phyloP scores from a whole-genome alignment of 306 rosid species.

The Sicyos edulis region DNA sequence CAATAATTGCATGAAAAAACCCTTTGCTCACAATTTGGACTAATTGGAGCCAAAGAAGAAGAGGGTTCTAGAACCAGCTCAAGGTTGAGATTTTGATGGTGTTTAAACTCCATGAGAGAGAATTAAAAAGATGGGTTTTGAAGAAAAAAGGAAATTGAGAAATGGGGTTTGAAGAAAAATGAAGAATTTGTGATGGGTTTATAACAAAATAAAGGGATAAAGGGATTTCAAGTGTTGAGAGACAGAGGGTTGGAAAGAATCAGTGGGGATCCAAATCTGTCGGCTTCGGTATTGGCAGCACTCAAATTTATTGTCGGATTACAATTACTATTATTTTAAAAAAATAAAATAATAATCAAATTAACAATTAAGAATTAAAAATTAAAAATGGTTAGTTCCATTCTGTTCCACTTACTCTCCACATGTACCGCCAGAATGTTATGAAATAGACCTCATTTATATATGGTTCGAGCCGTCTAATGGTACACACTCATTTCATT shows the following conservation, averaged over 20 bases:
- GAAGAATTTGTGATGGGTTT: constrained; percentile 20
- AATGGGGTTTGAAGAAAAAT: constrained; percentile 5
- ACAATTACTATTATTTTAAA: neutral
- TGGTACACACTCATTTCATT: too few relatives aligned
- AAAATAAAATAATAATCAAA: too few relatives aligned
- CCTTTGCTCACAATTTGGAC: constrained; percentile 36
- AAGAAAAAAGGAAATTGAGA: constrained; percentile 8
- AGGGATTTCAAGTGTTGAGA: constrained; percentile 24
- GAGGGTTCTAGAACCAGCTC: too few relatives aligned
- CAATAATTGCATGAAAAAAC: constrained; percentile 85
- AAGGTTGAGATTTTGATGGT: too few relatives aligned
- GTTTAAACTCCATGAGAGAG: too few relatives aligned
- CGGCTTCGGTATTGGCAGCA: constrained; percentile 77
- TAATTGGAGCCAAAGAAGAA: neutral
- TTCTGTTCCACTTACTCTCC: too few relatives aligned
- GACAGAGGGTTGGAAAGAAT: constrained; percentile 56
- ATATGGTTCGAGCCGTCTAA: too few relatives aligned
- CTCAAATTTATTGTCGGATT: constrained; percentile 64
- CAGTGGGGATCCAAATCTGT: constrained; percentile 70
- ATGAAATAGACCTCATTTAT: too few relatives aligned
- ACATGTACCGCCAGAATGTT: too few relatives aligned
- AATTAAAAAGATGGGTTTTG: neutral
- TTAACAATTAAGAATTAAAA: too few relatives aligned
- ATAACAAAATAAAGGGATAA: constrained; percentile 37
- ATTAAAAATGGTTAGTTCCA: too few relatives aligned